phyloP scores from a whole-genome alignment of 495 filamentous ascomycete genomes.

The Pyrenula aspistea region DNA sequence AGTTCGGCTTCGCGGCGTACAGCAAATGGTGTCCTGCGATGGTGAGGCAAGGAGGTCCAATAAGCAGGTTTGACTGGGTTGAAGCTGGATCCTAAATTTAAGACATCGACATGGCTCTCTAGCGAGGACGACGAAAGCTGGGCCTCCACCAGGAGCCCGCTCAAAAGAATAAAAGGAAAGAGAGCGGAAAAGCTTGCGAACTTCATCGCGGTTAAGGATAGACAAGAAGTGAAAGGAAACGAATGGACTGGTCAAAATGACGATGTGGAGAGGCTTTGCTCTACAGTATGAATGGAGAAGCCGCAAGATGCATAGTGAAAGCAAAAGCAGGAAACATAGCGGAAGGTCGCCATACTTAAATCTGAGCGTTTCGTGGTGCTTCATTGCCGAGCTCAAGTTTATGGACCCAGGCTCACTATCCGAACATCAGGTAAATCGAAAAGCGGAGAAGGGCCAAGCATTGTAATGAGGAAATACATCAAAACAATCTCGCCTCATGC shows the following conservation, averaged over 20 bases:
- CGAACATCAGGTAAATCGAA: not conserved
- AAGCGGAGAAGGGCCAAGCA: not conserved
- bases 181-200: not conserved
- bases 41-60: constrained; percentile 41
- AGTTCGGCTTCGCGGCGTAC: too few species aligned
- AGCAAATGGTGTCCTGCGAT: constrained; percentile 40
- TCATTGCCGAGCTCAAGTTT: too few species aligned
- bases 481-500: not conserved
- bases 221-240: not conserved
- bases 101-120: constrained; percentile 27
- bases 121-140: constrained; percentile 6
- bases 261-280: not conserved
- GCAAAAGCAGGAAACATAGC: too few species aligned
- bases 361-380: too few species aligned
- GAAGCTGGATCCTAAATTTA: constrained; percentile 27
- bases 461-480: not conserved
- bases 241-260: not conserved
- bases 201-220: not conserved
- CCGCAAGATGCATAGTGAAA: not conserved
- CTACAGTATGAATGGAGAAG: not conserved
- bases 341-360: too few species aligned
- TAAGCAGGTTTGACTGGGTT: constrained; percentile 38
- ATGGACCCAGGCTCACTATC: too few species aligned
- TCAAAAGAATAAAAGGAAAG: not conserved
- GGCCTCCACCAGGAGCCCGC: not conserved